These are phyloP conservation scores for Carex scoparia DNA, from an alignment of 176 grass and related monocot species.

Conservation along the genomic window DNA sequence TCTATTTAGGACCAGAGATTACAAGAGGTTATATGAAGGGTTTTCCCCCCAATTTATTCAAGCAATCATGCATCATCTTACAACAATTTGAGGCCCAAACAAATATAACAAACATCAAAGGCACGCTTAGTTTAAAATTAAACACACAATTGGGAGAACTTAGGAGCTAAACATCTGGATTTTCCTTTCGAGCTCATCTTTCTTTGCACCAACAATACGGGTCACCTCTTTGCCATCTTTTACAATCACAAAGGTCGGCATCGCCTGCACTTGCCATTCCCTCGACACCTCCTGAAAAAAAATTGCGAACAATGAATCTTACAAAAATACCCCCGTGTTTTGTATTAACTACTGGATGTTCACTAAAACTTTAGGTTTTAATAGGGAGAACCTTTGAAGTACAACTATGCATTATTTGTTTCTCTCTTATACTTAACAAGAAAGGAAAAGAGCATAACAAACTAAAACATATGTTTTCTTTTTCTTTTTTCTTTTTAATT, in stretches of 20 bases:
- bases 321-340: background rate
- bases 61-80: background rate
- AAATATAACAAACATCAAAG: background rate
- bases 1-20: background rate
- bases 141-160: background rate
- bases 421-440: background rate
- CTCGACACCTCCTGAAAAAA: slow-evolving; percentile 59
- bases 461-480: background rate
- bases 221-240: slow-evolving; percentile 63
- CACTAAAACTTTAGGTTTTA: background rate
- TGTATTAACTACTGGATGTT: background rate
- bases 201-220: slow-evolving; percentile 71
- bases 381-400: background rate
- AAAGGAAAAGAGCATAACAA: background rate
- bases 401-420: background rate
- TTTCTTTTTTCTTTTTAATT: background rate
- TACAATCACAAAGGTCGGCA: slow-evolving; percentile 73
- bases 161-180: slow-evolving; percentile 38
- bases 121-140: background rate
- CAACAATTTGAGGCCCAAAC: background rate
- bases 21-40: background rate
- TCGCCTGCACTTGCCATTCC: slow-evolving; percentile 69
- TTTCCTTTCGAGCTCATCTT: slow-evolving; percentile 85
- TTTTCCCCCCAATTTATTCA: background rate
- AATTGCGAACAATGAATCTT: background rate